Percentiles rank a stretch among this genome's conserved stretches.
These are phyloP conservation scores for Suillus fuscotomentosus DNA, from an alignment of 768 basidiomycete genomes.

Conservation along the genomic window DNA sequence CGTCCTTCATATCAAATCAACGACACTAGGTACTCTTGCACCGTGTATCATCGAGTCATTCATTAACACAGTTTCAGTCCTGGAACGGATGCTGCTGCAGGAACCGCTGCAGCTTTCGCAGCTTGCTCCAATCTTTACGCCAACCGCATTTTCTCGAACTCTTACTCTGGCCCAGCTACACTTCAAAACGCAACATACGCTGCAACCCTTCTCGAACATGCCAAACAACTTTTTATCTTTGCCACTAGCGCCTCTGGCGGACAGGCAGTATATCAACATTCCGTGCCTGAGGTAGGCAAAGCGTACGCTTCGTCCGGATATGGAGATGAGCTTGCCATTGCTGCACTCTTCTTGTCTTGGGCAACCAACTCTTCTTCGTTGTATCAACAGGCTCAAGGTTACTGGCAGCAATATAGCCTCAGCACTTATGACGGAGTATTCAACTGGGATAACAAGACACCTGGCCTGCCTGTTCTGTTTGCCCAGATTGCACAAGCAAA, in stretches of 20 bases:
- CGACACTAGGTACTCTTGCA: constrained; percentile 42
- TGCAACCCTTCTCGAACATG: constrained; percentile 66
- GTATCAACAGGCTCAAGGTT: constrained; percentile 61
- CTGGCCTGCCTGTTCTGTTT: constrained; percentile 73
- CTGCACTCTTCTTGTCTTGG: constrained; percentile 74
- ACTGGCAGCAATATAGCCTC: constrained; percentile 59
- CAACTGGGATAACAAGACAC: constrained; percentile 88
- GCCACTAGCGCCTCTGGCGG: constrained; percentile 58
- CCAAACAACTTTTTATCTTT: constrained; percentile 70
- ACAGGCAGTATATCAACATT: constrained; percentile 62
- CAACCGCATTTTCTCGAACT: constrained; percentile 50
- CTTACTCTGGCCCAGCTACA: constrained; percentile 59
- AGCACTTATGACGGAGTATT: constrained; percentile 56
- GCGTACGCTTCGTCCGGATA: constrained; percentile 75
- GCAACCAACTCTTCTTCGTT: constrained; percentile 60
- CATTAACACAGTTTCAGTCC: constrained; percentile 40
- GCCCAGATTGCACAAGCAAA: constrained; percentile 67
- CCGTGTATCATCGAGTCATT: neutral
- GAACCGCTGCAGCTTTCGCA: constrained; percentile 83
- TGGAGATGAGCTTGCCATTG: constrained; percentile 71
- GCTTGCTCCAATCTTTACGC: constrained; percentile 83
- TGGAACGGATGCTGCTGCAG: constrained; percentile 88
- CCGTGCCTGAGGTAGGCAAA: constrained; percentile 59
- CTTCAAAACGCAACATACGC: constrained; percentile 76
- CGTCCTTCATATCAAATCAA: constrained; percentile 83